phyloP scores from a whole-genome alignment of 345 rosid genomes.

The Litchi chinensis region DNA sequence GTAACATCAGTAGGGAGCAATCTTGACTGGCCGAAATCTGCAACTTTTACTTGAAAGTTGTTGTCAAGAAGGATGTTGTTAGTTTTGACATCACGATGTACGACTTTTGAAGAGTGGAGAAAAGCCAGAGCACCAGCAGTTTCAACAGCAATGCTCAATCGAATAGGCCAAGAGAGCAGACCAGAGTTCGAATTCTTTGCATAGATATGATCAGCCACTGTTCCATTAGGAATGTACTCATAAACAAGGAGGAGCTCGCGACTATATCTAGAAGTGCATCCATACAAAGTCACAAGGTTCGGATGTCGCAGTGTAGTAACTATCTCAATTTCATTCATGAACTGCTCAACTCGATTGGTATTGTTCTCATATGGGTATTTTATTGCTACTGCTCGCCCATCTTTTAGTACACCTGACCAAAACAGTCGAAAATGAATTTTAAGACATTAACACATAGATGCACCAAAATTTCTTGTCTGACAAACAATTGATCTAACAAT shows the following conservation, averaged over 20 bases:
- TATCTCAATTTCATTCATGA: slow-evolving; percentile 78
- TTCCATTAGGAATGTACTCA: slow-evolving; percentile 88
- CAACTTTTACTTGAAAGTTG: slow-evolving; percentile 69
- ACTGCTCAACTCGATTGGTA: slow-evolving; percentile 72
- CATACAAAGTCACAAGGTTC: slow-evolving; percentile 70
- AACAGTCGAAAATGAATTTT: background rate
- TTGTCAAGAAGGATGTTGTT: slow-evolving; percentile 81
- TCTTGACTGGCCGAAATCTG: slow-evolving; percentile 88
- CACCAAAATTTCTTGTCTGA: background rate
- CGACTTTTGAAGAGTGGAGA: slow-evolving; percentile 66
- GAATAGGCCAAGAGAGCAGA: slow-evolving; percentile 66
- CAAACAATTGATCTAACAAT: background rate
- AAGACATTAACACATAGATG: background rate
- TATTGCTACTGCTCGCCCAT: slow-evolving; percentile 81
- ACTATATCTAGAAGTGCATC: slow-evolving; percentile 79
- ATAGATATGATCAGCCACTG: slow-evolving; percentile 83
- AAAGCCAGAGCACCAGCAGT: slow-evolving; percentile 70
- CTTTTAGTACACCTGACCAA: slow-evolving; percentile 60
- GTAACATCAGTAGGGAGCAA: slow-evolving; percentile 71
- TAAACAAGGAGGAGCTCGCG: slow-evolving; percentile 83
- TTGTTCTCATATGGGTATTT: slow-evolving; percentile 73
- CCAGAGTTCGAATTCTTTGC: slow-evolving; percentile 48
- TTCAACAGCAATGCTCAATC: slow-evolving; percentile 77
- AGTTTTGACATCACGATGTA: slow-evolving; percentile 89
- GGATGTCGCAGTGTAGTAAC: slow-evolving; percentile 62